phyloP scores from a whole-genome alignment of 148 eudicot species.

The Cornus kousa region DNA sequence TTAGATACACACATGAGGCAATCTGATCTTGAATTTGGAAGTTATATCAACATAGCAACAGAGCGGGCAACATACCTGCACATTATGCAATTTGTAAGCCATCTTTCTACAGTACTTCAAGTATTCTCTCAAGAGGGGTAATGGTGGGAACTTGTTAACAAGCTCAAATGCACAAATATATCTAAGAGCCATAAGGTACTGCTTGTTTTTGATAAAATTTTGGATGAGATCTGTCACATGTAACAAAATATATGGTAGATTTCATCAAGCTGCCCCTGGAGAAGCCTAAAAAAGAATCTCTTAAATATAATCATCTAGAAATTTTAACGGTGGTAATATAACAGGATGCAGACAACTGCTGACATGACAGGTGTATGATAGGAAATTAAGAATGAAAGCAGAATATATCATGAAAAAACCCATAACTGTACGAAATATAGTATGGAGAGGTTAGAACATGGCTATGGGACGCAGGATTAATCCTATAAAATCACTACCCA shows the following conservation, averaged over 20 bases:
- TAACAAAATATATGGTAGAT: neutral
- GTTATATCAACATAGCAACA: neutral
- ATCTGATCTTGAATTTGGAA: neutral
- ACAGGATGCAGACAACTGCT: neutral
- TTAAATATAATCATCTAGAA: too few species aligned
- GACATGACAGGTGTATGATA: neutral
- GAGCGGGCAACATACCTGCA: neutral
- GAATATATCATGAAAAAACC: neutral
- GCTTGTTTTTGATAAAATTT: slow-evolving; percentile 5
- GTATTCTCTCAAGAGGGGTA: slow-evolving; percentile 14
- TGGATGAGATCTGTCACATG: slow-evolving; percentile 14
- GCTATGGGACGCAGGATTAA: neutral
- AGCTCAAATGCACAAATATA: slow-evolving; percentile 10
- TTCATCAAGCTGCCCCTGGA: neutral
- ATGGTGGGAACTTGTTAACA: slow-evolving; percentile 18
- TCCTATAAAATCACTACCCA: neutral
- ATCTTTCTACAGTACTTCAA: neutral
- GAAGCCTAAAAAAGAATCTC: too few species aligned
- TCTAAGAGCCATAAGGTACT: slow-evolving; percentile 14
- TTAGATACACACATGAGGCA: neutral
- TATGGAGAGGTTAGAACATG: neutral
- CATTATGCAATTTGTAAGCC: neutral
- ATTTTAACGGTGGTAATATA: neutral
- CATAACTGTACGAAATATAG: neutral
- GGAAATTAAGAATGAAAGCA: neutral